Percentiles rank a stretch among this genome's conserved stretches.
phyloP scores from a whole-genome alignment of 2,329 filamentous ascomycete genomes.

The Pseudogymnoascus pannorum region DNA sequence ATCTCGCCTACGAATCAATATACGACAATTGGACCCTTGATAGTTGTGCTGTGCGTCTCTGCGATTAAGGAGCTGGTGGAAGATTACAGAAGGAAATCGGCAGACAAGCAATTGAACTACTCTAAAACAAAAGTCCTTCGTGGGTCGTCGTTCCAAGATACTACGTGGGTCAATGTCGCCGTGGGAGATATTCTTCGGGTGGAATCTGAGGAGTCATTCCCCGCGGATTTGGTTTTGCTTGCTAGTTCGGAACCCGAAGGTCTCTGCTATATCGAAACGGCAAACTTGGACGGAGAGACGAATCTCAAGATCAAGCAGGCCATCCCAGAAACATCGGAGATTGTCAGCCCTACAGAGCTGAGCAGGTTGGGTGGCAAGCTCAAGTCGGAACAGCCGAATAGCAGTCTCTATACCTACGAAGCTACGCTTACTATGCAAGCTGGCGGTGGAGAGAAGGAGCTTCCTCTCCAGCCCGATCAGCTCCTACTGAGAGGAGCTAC shows the following conservation, averaged over 20 bases:
- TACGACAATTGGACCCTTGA: constrained; percentile 91
- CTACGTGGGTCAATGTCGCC: constrained; percentile 87
- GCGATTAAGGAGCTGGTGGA: constrained; percentile 91
- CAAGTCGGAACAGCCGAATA: constrained; percentile 95
- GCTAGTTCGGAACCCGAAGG: constrained; percentile 96
- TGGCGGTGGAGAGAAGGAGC: constrained; percentile 86
- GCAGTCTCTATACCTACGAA: constrained; percentile 96
- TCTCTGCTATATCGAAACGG: constrained; percentile 96
- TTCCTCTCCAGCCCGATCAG: constrained; percentile 85
- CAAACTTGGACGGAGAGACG: constrained; percentile 94
- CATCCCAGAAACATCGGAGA: constrained; percentile 79
- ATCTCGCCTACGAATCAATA: constrained; percentile 93
- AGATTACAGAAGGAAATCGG: constrained; percentile 81
- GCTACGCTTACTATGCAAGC: constrained; percentile 86
- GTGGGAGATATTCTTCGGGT: constrained; percentile 92
- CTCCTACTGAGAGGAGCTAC: constrained; percentile 88
- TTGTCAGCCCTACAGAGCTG: constrained; percentile 82
- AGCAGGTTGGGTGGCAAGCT: constrained; percentile 79
- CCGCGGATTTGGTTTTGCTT: constrained; percentile 83
- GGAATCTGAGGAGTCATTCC: constrained; percentile 90
- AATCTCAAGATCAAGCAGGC: constrained; percentile 99
- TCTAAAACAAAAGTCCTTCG: constrained; percentile 77
- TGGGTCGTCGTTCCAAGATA: constrained; percentile 76
- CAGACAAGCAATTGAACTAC: constrained; percentile 80
- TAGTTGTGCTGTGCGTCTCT: constrained; percentile 86